Conservation (phyloP, 75 land plant genomes). For the Cupressus sempervirens region DNA sequence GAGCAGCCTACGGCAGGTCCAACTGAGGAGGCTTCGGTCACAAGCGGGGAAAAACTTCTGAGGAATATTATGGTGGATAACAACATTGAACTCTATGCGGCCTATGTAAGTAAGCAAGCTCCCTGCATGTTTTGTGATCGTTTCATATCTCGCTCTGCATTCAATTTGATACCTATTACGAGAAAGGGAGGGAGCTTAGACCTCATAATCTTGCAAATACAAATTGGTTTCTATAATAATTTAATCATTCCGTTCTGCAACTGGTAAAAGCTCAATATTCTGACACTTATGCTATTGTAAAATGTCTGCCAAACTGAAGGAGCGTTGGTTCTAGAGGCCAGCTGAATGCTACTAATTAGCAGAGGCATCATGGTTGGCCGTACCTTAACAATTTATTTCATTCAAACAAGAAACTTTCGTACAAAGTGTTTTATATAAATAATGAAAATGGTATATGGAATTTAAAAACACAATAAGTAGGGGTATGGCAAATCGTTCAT, state of each 20-base stretch:
- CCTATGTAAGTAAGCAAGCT: slow-evolving; percentile 57
- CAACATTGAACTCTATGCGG: slow-evolving; percentile 85
- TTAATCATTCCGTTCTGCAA: neutral
- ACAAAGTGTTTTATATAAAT: too few relatives aligned
- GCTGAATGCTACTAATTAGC: neutral
- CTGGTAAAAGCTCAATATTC: neutral
- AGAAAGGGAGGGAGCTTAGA: neutral
- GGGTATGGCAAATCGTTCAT: too few relatives aligned
- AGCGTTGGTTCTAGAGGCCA: neutral
- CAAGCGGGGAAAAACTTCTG: slow-evolving; percentile 88
- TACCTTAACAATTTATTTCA: too few relatives aligned
- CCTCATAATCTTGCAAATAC: neutral
- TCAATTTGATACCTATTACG: neutral
- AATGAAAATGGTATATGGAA: too few relatives aligned
- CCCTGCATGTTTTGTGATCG: neutral
- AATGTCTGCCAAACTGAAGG: neutral
- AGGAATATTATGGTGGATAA: slow-evolving; percentile 82
- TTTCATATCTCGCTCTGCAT: neutral
- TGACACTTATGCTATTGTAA: neutral
- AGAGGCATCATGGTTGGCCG: neutral
- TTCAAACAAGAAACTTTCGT: too few relatives aligned
- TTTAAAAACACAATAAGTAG: too few relatives aligned
- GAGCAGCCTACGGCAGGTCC: slow-evolving; percentile 38
- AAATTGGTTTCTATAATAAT: neutral
- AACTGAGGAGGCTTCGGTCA: slow-evolving; percentile 39